Percentiles rank a stretch among this genome's conserved stretches.
Conservation (phyloP, 2,329 filamentous ascomycete species). For the Colletotrichum higginsianum region DNA sequence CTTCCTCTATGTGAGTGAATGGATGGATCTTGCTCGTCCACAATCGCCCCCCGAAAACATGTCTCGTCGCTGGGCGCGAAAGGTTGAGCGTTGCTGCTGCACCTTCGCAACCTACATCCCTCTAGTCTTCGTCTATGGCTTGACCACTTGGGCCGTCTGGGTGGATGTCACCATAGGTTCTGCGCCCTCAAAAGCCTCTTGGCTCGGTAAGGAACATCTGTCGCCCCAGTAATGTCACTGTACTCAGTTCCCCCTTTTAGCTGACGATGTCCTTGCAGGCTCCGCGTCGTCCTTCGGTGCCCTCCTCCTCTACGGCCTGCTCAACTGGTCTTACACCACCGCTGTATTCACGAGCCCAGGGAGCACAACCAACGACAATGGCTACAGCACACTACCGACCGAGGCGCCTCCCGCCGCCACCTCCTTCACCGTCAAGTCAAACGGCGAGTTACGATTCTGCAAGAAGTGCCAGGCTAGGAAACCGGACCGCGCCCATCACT, state of each 20-base stretch:
- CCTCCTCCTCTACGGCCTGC: slow-evolving; percentile 80
- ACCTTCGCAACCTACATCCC: slow-evolving; percentile 84
- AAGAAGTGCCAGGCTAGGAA: slow-evolving; percentile 98
- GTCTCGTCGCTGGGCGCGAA: slow-evolving; percentile 76
- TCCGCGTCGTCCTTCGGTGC: slow-evolving; percentile 73
- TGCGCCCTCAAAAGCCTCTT: slow-evolving; percentile 64
- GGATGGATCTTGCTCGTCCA: slow-evolving; percentile 39
- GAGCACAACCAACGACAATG: slow-evolving; percentile 73
- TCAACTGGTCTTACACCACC: slow-evolving; percentile 91
- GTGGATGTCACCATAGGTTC: slow-evolving; percentile 83
- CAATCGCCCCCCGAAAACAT: slow-evolving; percentile 58
- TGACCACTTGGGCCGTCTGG: slow-evolving; percentile 96
- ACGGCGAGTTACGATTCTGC: slow-evolving; percentile 89
- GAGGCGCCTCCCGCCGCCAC: slow-evolving; percentile 73
- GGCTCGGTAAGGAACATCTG: slow-evolving; percentile 66
- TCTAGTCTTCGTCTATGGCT: slow-evolving; percentile 87
- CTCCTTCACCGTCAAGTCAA: slow-evolving; percentile 92
- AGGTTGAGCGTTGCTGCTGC: slow-evolving; percentile 88
- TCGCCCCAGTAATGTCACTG: slow-evolving; percentile 18
- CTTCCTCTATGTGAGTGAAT: slow-evolving; percentile 35
- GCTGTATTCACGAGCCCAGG: slow-evolving; percentile 96
- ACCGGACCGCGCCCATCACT: slow-evolving; percentile 96
- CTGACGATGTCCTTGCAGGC: slow-evolving; percentile 56
- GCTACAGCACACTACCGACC: slow-evolving; percentile 88
- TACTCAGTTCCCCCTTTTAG: slow-evolving; percentile 31